Evolutionary conservation across 1,284 basidiomycete genomes (phyloP).

Genomic region (Hemileccinum hortonii): DNA sequence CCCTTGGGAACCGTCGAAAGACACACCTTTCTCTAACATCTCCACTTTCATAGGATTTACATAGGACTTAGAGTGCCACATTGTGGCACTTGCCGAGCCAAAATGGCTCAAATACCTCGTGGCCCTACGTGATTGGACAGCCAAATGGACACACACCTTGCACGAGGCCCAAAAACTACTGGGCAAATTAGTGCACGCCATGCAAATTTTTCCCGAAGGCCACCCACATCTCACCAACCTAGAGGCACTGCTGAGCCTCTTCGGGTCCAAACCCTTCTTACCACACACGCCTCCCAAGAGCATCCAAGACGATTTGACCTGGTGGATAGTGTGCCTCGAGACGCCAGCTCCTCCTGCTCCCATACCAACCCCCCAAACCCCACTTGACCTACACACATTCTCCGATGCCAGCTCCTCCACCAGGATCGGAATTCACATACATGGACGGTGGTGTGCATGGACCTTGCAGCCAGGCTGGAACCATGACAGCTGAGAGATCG

Average conservation of each 20-base stretch:
- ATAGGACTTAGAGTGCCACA: neutral
- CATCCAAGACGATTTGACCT: neutral
- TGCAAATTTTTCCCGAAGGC: neutral
- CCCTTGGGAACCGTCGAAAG: neutral
- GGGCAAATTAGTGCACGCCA: neutral
- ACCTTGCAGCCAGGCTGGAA: neutral
- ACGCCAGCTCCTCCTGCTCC: too few relatives aligned
- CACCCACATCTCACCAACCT: neutral
- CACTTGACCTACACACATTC: neutral
- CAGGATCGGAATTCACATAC: neutral
- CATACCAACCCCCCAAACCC: too few relatives aligned
- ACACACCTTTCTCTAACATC: neutral
- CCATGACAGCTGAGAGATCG: neutral
- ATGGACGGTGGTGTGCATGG: neutral
- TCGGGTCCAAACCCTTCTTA: neutral
- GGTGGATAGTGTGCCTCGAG: too few relatives aligned
- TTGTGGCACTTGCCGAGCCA: neutral
- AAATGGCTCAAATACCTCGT: neutral
- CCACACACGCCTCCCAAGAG: neutral
- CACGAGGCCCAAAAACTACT: neutral
- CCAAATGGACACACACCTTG: neutral
- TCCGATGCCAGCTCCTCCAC: neutral
- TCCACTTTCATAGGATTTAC: neutral
- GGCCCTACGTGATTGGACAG: neutral
- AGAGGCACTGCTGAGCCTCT: neutral